Conservation (phyloP, 495 filamentous ascomycete genomes). For the Pyrenopolyporus hunteri region DNA sequence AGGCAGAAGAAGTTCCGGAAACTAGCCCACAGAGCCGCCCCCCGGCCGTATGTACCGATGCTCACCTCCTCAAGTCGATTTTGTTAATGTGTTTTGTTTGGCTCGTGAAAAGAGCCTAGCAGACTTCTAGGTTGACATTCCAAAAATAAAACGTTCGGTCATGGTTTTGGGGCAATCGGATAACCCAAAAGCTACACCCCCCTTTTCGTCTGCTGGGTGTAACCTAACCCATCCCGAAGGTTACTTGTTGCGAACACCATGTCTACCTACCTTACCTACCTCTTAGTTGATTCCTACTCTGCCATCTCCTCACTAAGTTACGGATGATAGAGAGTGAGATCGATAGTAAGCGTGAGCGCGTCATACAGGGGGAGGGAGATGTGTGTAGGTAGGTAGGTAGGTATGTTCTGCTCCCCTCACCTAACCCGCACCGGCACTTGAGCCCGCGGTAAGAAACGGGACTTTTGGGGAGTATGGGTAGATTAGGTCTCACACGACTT, state of each 20-base stretch:
- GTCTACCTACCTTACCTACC: not conserved
- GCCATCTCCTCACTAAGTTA: not conserved
- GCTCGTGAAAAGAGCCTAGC: slow-evolving; percentile 18
- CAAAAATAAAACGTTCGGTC: slow-evolving; percentile 30
- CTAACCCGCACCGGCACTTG: not conserved
- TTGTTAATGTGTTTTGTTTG: not conserved
- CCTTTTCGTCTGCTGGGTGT: slow-evolving; percentile 7
- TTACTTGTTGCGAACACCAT: not conserved
- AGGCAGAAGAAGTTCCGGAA: slow-evolving; percentile 33
- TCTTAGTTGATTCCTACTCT: not conserved
- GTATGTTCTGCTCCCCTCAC: not conserved
- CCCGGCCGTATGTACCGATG: slow-evolving; percentile 8
- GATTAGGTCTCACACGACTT: not conserved
- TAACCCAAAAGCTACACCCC: slow-evolving; percentile 2
- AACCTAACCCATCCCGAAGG: slow-evolving; percentile 13
- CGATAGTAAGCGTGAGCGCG: not conserved
- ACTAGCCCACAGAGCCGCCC: slow-evolving; percentile 24
- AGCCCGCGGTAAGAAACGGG: not conserved
- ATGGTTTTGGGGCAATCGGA: slow-evolving; percentile 13
- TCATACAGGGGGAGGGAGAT: too few relatives aligned
- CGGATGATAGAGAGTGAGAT: not conserved
- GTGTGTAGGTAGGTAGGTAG: not conserved
- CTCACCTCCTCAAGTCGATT: slow-evolving; percentile 4
- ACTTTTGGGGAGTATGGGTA: not conserved
- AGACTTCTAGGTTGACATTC: slow-evolving; percentile 9